Evolutionary conservation across 1,139 yeast genomes (phyloP), one percentile per base, ranked within the genome.

Genomic region (Kodamaea anthophila): DNA sequence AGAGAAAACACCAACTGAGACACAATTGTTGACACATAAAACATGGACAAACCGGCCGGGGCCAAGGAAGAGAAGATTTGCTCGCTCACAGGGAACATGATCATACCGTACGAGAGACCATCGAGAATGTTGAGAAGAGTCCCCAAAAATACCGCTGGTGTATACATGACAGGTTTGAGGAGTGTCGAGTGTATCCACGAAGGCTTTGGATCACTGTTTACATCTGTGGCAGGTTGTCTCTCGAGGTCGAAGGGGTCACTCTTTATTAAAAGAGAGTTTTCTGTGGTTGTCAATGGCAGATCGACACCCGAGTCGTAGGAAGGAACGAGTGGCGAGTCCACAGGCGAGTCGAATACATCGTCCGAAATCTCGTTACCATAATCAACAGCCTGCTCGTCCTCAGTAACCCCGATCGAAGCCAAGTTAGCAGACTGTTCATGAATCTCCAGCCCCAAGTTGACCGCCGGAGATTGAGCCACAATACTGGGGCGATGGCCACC

Each of bases 101-200:
- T 88, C 96, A 91, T 88, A 27, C 98, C 98, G 51, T 91, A 91
- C 0, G 96, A 86, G 30, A 91, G 66, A 0, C 95, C 98, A 55
- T 91, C 98, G 32, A 91, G 69, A 29, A 91, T 82, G 49, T 91
- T 91, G 28, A 91, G 64, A 28, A 91, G 58, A 0, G 87, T 67
- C 0, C 98, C 98, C 24, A 91, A 60, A 26, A 86, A 71, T 5
- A 88, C 96, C 0, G 95, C 79, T 0, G 94, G 93, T 2, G 77
- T 35, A 45, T 70, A 77, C n/a, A 60, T 42, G 3, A 70, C 35
- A 0, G 81, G 79, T 38, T 53, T 55, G 4, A 51, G 23, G 5
- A 68, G 22, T 23, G 38, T 36, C 31, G 40, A 38, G 27, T 47
- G 49, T 18, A 46, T 15, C 23, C 35, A 33, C 4, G 42, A 28